Conservation (phyloP, 768 basidiomycete species). For the Arthromyces matolae region DNA sequence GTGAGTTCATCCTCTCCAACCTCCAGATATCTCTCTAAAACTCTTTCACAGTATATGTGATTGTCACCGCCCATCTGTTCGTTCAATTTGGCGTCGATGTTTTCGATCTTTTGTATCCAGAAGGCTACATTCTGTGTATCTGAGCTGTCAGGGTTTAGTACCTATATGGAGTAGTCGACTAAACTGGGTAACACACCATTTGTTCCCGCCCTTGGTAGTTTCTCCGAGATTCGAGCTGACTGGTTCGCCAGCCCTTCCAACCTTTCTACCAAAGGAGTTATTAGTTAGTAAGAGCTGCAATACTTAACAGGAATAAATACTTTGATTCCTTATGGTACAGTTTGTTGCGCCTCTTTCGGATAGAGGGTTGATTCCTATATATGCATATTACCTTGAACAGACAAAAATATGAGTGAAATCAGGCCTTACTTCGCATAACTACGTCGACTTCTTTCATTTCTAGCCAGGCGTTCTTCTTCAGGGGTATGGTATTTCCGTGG, state of each 20-base stretch:
- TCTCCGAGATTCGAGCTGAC: not conserved
- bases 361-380: not conserved
- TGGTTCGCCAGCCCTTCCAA: not conserved
- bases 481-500: not conserved
- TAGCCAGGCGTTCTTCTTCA: not conserved
- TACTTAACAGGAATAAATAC: not conserved
- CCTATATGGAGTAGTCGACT: not conserved
- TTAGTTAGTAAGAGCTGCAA: not conserved
- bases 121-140: not conserved
- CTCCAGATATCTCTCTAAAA: not conserved
- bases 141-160: not conserved
- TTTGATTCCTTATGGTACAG: not conserved
- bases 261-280: no score
- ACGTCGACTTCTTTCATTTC: not conserved
- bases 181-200: not conserved
- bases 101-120: not conserved
- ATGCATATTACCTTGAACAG: no score
- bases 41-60: not conserved
- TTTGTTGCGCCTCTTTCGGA: not conserved
- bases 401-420: not conserved
- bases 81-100: not conserved
- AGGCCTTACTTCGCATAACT: not conserved
- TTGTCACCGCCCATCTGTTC: not conserved
- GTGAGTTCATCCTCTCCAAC: no score
- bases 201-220: not conserved